Percentiles rank a stretch among this genome's conserved stretches.
Conservation (phyloP, 1,139 yeast species). For the Geotrichum australiense region DNA sequence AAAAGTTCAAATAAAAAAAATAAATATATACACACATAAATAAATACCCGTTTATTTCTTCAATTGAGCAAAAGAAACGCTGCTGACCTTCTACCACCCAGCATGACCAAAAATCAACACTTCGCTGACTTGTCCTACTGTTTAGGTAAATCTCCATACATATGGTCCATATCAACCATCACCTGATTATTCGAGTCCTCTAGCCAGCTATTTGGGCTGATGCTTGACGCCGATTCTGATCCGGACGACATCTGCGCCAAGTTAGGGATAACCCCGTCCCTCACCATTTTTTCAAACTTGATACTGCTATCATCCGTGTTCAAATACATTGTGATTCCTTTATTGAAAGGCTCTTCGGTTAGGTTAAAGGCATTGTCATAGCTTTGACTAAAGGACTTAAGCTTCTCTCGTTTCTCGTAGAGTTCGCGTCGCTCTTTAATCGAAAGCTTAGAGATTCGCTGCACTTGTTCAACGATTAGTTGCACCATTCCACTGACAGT, state of each 20-base stretch:
- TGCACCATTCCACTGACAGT: slow-evolving; percentile 1
- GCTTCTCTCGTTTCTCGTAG: not conserved
- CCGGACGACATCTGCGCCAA: not conserved
- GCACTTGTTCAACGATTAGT: slow-evolving; percentile 4
- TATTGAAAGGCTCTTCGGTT: not conserved
- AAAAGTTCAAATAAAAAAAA: no score
- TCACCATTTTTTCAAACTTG: slow-evolving; percentile 4
- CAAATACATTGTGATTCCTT: slow-evolving; percentile 13
- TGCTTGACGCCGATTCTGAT: not conserved
- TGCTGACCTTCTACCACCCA: no score
- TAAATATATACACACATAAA: no score
- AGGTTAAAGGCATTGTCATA: slow-evolving; percentile 3
- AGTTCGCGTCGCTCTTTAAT: slow-evolving; percentile 7
- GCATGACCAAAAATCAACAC: no score
- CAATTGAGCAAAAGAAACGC: no score
- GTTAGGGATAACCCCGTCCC: not conserved
- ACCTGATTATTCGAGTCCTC: not conserved
- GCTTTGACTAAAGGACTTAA: not conserved
- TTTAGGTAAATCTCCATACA: no score
- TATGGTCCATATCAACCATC: no score
- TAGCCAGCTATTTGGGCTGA: slow-evolving; percentile 1
- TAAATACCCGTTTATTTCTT: no score
- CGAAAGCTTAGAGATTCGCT: slow-evolving; percentile 5
- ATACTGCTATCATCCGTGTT: slow-evolving; percentile 8
- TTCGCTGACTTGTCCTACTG: no score